Percentiles rank a stretch among this genome's conserved stretches.
Evolutionary conservation across 192 early-diverging fungal genomes (phyloP).

Genomic region (Rhizoclosmatium globosum): DNA sequence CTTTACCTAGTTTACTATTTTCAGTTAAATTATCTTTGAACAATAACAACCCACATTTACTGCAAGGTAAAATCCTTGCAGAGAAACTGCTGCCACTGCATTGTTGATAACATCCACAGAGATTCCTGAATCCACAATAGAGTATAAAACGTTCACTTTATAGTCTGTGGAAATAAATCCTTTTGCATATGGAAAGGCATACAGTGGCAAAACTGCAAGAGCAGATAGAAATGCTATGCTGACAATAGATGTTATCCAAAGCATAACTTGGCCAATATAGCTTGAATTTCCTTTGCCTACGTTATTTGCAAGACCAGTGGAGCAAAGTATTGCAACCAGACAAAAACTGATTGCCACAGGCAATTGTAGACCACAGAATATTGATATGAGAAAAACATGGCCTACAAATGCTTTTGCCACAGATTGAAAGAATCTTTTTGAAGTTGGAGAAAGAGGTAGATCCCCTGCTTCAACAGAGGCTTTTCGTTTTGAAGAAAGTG

Average conservation of each 20-base stretch:
- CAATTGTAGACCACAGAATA: slow-evolving; percentile 14
- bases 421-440: slow-evolving; percentile 6
- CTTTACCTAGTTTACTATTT: neutral
- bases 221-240: slow-evolving; percentile 20
- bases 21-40: too few relatives aligned
- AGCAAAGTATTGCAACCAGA: slow-evolving; percentile 5
- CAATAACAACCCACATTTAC: neutral
- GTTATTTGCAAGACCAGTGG: neutral
- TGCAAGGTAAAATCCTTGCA: slow-evolving; percentile 28
- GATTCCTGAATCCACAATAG: neutral
- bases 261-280: slow-evolving; percentile 8
- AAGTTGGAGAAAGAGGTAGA: neutral
- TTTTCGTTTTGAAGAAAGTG: neutral
- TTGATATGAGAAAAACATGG: neutral
- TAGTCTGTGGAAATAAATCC: neutral
- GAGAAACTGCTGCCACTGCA: neutral
- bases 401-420: neutral
- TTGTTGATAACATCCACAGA: neutral
- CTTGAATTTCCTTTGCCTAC: slow-evolving; percentile 6
- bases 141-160: neutral
- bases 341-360: slow-evolving; percentile 3
- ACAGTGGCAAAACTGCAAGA: slow-evolving; percentile 3
- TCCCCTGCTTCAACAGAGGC: neutral
- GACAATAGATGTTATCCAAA: slow-evolving; percentile 16
- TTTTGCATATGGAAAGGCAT: slow-evolving; percentile 14